These are phyloP conservation scores for Tephrocybe sp. DNA, from an alignment of 768 basidiomycete genomes.

Conservation along the genomic window DNA sequence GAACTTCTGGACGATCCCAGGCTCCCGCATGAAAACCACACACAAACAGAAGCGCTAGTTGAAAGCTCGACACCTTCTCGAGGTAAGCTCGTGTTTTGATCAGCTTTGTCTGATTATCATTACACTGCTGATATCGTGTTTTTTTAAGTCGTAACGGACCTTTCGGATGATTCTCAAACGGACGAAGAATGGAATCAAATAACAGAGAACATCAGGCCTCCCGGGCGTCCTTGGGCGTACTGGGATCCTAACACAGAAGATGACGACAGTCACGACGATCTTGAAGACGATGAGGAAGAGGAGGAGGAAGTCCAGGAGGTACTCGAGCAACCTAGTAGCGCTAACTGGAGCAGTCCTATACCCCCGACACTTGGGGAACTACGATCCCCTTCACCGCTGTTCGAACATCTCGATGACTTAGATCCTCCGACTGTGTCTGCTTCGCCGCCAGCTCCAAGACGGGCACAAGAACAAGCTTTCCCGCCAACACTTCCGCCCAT, in stretches of 20 bases:
- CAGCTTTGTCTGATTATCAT: not conserved
- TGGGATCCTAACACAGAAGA: constrained; percentile 3
- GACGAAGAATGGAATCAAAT: constrained; percentile 8
- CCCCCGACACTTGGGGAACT: constrained; percentile 15
- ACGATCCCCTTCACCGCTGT: constrained; percentile 16
- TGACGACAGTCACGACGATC: not conserved
- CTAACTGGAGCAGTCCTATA: constrained; percentile 6
- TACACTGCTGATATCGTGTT: not conserved
- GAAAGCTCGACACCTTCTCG: constrained; percentile 3
- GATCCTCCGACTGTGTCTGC: not conserved
- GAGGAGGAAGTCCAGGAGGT: constrained; percentile 8
- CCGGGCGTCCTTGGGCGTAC: not conserved
- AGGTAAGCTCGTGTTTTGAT: constrained; percentile 8
- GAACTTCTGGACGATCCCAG: constrained; percentile 9
- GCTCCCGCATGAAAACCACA: constrained; percentile 9
- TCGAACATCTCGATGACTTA: constrained; percentile 11
- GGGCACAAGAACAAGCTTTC: not conserved
- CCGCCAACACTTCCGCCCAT: constrained; percentile 18
- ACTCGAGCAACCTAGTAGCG: constrained; percentile 1
- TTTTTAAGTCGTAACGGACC: not conserved
- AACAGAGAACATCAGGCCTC: not conserved
- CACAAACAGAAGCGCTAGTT: not conserved
- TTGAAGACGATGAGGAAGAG: not conserved
- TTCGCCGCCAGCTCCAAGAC: not conserved
- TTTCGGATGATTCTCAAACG: not conserved